Evolutionary conservation across 345 rosid species (phyloP).

Genomic region (Jatropha curcas): DNA sequence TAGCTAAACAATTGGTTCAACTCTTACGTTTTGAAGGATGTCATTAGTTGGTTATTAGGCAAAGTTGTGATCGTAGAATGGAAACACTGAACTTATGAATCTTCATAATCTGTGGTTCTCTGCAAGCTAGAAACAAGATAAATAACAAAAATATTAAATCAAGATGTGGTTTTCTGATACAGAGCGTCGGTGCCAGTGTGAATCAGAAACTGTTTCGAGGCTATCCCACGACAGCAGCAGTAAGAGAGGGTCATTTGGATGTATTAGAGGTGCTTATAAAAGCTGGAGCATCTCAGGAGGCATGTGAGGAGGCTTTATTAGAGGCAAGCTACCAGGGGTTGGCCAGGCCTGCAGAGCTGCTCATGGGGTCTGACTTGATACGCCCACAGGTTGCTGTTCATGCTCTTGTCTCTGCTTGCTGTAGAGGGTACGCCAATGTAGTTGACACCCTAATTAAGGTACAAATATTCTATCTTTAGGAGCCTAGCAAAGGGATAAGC

Average conservation of each 20-base stretch:
- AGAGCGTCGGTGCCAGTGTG: slow-evolving; percentile 29
- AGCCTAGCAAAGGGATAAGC: neutral
- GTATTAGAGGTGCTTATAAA: slow-evolving; percentile 21
- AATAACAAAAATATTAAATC: neutral
- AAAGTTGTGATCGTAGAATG: no score
- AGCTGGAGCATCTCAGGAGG: slow-evolving; percentile 33
- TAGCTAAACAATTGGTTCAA: no score
- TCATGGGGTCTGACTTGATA: slow-evolving; percentile 25
- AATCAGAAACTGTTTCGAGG: slow-evolving; percentile 35
- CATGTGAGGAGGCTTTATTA: slow-evolving; percentile 33
- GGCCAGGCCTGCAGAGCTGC: slow-evolving; percentile 22
- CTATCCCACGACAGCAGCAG: slow-evolving; percentile 31
- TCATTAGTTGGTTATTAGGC: no score
- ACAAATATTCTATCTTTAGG: neutral
- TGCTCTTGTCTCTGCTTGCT: slow-evolving; percentile 31
- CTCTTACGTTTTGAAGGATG: neutral
- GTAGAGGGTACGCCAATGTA: slow-evolving; percentile 26
- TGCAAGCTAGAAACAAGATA: no score
- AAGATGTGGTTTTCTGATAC: neutral
- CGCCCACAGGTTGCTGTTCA: slow-evolving; percentile 30
- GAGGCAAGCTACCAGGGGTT: slow-evolving; percentile 30
- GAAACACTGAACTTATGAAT: no score
- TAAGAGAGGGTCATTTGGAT: slow-evolving; percentile 31
- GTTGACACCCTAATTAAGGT: slow-evolving; percentile 32
- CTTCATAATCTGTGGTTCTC: neutral